Base-by-base conservation (phyloP, 768 basidiomycete genomes). In the Phlebiopsis flavidoalba region DNA sequence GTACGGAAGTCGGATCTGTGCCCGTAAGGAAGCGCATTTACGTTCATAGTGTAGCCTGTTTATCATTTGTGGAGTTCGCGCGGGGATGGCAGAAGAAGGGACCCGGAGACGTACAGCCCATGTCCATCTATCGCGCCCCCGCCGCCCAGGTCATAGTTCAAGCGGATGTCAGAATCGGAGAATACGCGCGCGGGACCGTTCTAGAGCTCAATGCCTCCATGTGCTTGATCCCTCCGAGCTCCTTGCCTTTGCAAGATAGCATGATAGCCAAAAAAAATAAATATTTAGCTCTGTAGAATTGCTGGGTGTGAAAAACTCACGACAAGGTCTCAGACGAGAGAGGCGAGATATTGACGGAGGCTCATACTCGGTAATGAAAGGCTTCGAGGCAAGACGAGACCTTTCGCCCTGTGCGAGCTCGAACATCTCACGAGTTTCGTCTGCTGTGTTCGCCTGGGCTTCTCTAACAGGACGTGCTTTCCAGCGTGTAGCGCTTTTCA, bases 381-480 rank as follows among this genome's bases (percentile, higher is more conserved):
- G 85, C 86, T 63, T 87, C 85, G 40, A 86, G n/a, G 72, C 47
- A 87, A 72, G 5, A 86, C 76, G 4, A 83, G 74, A 17, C 78
- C 78, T 6, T 59, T 79, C 81, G 61, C 72, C 64, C 62, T 79
- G 70, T 2, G 84, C 83, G 21, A 80, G 56, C 10, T 76, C 77
- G 60, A 80, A 83, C 76, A 87, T 83, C 57, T 75, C 71, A 4
- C 74, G 72, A 5, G 79, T 76, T 70, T 87, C 83, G 31, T 77
- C 80, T 2, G 82, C 79, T 0, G 79, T 81, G 57, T 80, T 66
- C n/a, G 77, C 73, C 72, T 77, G 49, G 84, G 86, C 64, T 87
- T 87, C 64, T 88, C 87, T 19, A 85, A 72, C 10, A 87, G 73
- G 24, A 87, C 85, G 61, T 87, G 85, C 66, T 88, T 87, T 5